Conservation (phyloP, 1,139 yeast species). For the Hyphopichia buzzinii region DNA sequence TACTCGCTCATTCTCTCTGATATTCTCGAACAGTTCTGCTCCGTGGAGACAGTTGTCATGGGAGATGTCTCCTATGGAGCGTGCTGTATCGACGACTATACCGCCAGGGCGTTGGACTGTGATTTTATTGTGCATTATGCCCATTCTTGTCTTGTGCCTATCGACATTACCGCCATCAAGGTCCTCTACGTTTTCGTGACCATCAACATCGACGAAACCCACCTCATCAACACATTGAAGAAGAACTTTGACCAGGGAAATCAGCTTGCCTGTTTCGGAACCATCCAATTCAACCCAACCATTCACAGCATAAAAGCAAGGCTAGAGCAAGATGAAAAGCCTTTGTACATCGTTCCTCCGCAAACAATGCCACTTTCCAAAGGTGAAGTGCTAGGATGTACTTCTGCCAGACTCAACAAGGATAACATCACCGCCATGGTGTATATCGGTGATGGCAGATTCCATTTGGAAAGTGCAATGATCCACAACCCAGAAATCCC, state of each 20-base stretch:
- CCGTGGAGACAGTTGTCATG: conserved; percentile 88
- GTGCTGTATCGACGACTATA: conserved; percentile 94
- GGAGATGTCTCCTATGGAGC: conserved; percentile 99
- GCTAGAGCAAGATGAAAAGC: conserved; percentile 50
- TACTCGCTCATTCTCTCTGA: conserved; percentile 87
- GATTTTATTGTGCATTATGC: conserved; percentile 96
- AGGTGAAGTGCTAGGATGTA: conserved; percentile 96
- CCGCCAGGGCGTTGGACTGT: conserved; percentile 90
- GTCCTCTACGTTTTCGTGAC: conserved; percentile 95
- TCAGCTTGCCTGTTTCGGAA: conserved; percentile 80
- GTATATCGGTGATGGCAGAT: conserved; percentile 94
- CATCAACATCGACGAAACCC: conserved; percentile 81
- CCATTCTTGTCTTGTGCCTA: conserved; percentile 94
- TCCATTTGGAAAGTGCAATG: conserved; percentile 95
- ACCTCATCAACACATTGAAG: conserved; percentile 71
- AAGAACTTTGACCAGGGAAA: conserved; percentile 65
- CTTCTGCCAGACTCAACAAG: conserved; percentile 75
- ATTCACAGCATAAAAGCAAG: conserved; percentile 74
- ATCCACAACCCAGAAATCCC: conserved; percentile 92
- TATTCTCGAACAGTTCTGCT: conserved; percentile 86
- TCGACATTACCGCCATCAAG: conserved; percentile 85
- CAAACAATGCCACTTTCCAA: conserved; percentile 91
- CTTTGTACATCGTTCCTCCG: conserved; percentile 73
- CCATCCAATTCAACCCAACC: conserved; percentile 95
- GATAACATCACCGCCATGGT: conserved; percentile 73